Base-by-base conservation (phyloP, 2,329 filamentous ascomycete genomes). In the Penicillium hordei region DNA sequence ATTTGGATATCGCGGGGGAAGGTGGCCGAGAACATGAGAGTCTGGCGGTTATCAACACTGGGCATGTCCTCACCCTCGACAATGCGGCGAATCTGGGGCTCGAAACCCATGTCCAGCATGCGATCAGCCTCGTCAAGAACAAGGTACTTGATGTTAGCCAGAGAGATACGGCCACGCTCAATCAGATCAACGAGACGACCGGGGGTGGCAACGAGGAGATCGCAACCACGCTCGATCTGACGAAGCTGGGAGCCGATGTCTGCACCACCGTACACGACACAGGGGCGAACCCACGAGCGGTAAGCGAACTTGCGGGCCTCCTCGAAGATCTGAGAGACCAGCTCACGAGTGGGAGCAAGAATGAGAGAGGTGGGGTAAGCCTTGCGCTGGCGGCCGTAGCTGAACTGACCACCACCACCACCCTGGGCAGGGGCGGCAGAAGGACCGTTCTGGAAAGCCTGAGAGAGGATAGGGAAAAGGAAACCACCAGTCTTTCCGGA, bases 31-130 rank as follows among this genome's bases (percentile, higher is more conserved):
- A 99, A 99, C 94, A 99, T 99, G 83, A 99, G 93, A 55, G 94
- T 99, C 81, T 99, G 94, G 73, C 94, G 93, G 69, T 84, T 82
- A 65, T 87, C 81, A 60, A 93, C 90, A 52, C 79, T 78, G 57
- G 94, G 94, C 94, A 99, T 99, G 71, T 99, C 94, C 81, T 97
- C 94, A 60, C 92, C 92, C 80, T 97, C 93, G 45, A 99, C 94
- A 72, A 99, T 97, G 71, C 93, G 90, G 72, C 94, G 93, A 75
- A 99, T 99, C 82, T 99, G 94, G 72, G 94, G 94, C 83, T 99
- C 94, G 84, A 99, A 99, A 94, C 94, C 94, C 94, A 99, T 99
- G 85, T 99, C 94, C 84, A 99, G 85, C 94, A 99, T 99, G 77
- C 94, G 94, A 83, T 99, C 94, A 78, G 94, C 94, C 86, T 99